These are phyloP conservation scores for Verticillium longisporum DNA, from an alignment of 2,329 filamentous ascomycete genomes.

Conservation along the genomic window DNA sequence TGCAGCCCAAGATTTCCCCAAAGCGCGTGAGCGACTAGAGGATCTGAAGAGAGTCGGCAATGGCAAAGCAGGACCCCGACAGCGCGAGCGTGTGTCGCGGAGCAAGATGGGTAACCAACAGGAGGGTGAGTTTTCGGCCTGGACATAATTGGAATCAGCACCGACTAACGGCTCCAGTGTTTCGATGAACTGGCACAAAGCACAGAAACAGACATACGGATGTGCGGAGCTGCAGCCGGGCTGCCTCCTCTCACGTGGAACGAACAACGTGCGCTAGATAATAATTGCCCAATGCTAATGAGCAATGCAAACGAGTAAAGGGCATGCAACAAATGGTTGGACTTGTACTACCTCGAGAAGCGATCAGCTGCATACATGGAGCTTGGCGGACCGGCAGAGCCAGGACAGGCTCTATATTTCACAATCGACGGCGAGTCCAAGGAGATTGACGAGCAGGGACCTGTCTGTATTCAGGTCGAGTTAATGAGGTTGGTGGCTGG, in stretches of 20 bases:
- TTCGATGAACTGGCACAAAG: background rate
- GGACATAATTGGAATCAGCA: too few species aligned
- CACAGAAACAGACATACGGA: background rate
- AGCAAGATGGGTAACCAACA: slow-evolving; percentile 77
- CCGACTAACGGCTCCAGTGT: background rate
- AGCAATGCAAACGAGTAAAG: background rate
- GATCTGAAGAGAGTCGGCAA: slow-evolving; percentile 72
- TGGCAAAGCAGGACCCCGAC: slow-evolving; percentile 58
- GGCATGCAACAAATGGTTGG: background rate
- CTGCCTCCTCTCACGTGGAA: background rate
- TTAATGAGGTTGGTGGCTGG: too few species aligned
- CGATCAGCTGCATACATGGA: background rate
- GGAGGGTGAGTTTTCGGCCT: slow-evolving; percentile 62
- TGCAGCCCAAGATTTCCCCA: slow-evolving; percentile 85
- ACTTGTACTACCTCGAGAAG: background rate
- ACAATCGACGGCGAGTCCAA: too few species aligned
- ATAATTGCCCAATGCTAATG: background rate
- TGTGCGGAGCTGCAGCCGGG: background rate
- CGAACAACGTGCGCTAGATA: background rate
- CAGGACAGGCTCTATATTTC: too few species aligned
- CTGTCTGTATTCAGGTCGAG: too few species aligned
- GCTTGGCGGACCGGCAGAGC: background rate
- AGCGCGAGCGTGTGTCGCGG: slow-evolving; percentile 71
- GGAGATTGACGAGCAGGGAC: too few species aligned
- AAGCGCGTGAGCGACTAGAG: slow-evolving; percentile 86